These are phyloP conservation scores for Suhomyces xylopsoci DNA, from an alignment of 805 yeast genomes.

Conservation along the genomic window DNA sequence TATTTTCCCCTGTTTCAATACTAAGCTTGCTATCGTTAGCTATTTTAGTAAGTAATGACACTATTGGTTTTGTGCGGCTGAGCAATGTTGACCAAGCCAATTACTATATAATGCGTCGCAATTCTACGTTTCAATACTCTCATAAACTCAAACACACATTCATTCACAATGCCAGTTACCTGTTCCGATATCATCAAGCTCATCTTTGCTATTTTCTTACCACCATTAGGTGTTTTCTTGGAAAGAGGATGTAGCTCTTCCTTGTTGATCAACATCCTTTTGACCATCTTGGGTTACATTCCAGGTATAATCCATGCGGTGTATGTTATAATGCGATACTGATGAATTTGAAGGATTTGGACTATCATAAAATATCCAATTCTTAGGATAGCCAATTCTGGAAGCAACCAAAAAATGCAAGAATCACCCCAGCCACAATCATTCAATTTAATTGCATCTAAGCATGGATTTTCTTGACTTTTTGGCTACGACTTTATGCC, in stretches of 20 bases:
- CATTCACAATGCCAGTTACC: conserved; percentile 43
- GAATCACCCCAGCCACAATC: neutral
- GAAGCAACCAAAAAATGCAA: neutral
- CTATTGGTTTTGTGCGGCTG: neutral
- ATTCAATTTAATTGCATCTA: neutral
- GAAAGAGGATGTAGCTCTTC: conserved; percentile 53
- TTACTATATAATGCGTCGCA: neutral
- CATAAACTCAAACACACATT: neutral
- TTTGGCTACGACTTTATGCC: neutral
- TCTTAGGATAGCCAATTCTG: neutral
- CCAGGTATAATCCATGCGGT: conserved; percentile 73
- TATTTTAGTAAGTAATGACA: neutral
- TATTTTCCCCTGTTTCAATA: neutral
- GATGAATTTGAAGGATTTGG: neutral
- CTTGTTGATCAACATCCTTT: conserved; percentile 52
- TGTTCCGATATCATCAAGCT: conserved; percentile 53
- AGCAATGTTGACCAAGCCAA: neutral
- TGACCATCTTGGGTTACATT: conserved; percentile 69
- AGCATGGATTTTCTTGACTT: neutral
- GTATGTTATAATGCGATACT: conserved; percentile 46
- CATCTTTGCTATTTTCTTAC: conserved; percentile 50
- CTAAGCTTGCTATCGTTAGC: neutral
- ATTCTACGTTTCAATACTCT: neutral
- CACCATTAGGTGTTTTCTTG: conserved; percentile 62
- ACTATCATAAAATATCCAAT: neutral